Evolutionary conservation across 495 filamentous ascomycete species (phyloP).

Genomic region (Aspergillus baeticus): DNA sequence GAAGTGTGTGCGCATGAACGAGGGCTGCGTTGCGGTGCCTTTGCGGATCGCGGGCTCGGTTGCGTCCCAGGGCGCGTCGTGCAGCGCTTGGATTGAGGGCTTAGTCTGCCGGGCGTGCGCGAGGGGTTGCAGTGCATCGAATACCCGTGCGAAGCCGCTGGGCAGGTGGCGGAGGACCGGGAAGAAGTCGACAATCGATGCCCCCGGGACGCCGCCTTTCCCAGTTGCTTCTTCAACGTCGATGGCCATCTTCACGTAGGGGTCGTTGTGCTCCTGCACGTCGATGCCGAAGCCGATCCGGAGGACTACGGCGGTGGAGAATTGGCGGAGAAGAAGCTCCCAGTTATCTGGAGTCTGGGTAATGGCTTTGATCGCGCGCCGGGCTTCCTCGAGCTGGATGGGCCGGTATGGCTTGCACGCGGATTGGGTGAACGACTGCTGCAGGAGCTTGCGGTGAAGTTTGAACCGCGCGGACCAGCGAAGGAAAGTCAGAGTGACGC

Average conservation of each 20-base stretch:
- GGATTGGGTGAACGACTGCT: constrained; percentile 27
- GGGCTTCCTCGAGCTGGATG: constrained; percentile 18
- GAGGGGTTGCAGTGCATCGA: constrained; percentile 24
- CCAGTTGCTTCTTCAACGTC: constrained; percentile 42
- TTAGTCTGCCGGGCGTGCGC: constrained; percentile 17
- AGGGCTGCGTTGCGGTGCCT: constrained; percentile 36
- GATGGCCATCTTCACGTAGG: constrained; percentile 43
- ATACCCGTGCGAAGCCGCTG: constrained; percentile 14
- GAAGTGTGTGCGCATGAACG: constrained; percentile 24
- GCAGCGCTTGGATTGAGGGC: constrained; percentile 20
- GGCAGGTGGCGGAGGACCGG: constrained; percentile 27
- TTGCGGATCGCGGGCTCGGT: constrained; percentile 35
- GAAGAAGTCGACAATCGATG: constrained; percentile 44
- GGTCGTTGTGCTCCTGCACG: constrained; percentile 37
- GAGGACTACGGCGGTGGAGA: constrained; percentile 30
- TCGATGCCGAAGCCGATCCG: constrained; percentile 46
- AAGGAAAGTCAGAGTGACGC: constrained; percentile 42
- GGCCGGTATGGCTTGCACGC: constrained; percentile 16
- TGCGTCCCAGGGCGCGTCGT: constrained; percentile 39
- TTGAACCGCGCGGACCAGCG: constrained; percentile 43
- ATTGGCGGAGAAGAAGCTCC: constrained; percentile 16
- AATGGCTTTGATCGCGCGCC: constrained; percentile 15
- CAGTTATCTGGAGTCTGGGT: constrained; percentile 10
- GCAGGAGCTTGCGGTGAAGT: constrained; percentile 43
- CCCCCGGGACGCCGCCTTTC: constrained; percentile 42